phyloP scores from a whole-genome alignment of 495 filamentous ascomycete genomes.

The Podospora tetraspora region DNA sequence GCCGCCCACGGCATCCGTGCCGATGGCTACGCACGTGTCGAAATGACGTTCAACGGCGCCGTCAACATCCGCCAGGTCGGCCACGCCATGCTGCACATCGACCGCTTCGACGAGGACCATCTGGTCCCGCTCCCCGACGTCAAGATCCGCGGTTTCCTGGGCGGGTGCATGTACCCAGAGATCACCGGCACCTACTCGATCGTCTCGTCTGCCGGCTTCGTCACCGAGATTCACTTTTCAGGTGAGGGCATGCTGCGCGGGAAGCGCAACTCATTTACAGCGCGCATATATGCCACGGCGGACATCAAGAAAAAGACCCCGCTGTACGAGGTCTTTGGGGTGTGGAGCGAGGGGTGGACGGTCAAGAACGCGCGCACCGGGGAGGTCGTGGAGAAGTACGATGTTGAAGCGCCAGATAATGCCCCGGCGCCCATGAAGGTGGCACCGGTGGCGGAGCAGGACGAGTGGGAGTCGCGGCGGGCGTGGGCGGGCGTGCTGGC shows the following conservation, averaged over 20 bases:
- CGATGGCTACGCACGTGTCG: constrained; percentile 82
- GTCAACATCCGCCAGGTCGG: constrained; percentile 82
- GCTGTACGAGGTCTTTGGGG: constrained; percentile 33
- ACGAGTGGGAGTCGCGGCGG: constrained; percentile 40
- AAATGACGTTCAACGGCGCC: constrained; percentile 72
- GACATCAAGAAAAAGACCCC: constrained; percentile 14
- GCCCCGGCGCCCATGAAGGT: constrained; percentile 22
- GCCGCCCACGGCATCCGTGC: constrained; percentile 67
- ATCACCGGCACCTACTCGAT: constrained; percentile 36
- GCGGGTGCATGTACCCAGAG: constrained; percentile 42
- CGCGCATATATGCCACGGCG: constrained; percentile 19
- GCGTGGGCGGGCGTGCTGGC: constrained; percentile 38
- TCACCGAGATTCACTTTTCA: constrained; percentile 35
- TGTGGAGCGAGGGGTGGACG: constrained; percentile 40
- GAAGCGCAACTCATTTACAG: constrained; percentile 33
- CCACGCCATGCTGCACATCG: constrained; percentile 55
- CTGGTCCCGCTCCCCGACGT: constrained; percentile 44
- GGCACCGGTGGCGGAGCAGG: constrained; percentile 31
- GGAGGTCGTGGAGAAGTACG: constrained; percentile 28
- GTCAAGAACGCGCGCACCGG: constrained; percentile 31
- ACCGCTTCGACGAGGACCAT: constrained; percentile 46
- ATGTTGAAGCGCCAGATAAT: constrained; percentile 29
- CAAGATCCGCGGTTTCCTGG: constrained; percentile 39
- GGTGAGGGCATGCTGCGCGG: constrained; percentile 34
- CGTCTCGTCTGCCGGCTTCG: constrained; percentile 31